Base-by-base conservation (phyloP, 768 basidiomycete species). In the Pilatotrama ljubarskyi region DNA sequence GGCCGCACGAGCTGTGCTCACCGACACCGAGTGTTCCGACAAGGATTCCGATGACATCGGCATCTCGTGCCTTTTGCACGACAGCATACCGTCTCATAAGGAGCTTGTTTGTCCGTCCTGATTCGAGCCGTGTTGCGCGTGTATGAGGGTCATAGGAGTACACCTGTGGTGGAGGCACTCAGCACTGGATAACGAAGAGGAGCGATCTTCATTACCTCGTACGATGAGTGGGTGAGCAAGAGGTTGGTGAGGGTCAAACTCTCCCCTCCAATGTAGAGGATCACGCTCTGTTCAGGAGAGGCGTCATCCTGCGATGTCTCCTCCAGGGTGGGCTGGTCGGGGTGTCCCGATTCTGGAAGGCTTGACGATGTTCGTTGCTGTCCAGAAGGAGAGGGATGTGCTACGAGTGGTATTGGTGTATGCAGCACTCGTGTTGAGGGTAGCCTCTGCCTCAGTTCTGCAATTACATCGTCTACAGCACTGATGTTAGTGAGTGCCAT, bases 11-110 rank as follows among this genome's bases (percentile, higher is more conserved):
- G 14, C 24, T 14, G 15, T n/a, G 40, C 85, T 59, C 51, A 92
- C 91, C 84, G 29, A 97, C 89, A 43, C 95, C 95, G 14, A 98
- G 82, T 1, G 95, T 97, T 11, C 95, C 95, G 1, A 98, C 90
- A 3, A 98, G 84, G 44, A 98, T 94, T 0, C 95, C 97, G 63
- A 97, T 92, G 0, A 98, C 91, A 65, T 98, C 95, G 0, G 95
- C 90, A 64, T 95, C 90, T 43, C 92, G 82, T 2, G 96, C 94
- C 65, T 86, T 87, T 70, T 96, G 95, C 5, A 98, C 83, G 0
- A 83, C 77, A 2, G 87, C 90, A 62, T 98, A 97, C 14, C 97
- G 85, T 0, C 92, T 84, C 89, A 95, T 95, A 14, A 98, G 82
- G 5, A 97, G 75, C 51, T 80, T 85, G 65, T 96, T 96, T 4